These are phyloP conservation scores for Eleusine coracana DNA, from an alignment of 176 grass and related monocot genomes.

Conservation along the genomic window DNA sequence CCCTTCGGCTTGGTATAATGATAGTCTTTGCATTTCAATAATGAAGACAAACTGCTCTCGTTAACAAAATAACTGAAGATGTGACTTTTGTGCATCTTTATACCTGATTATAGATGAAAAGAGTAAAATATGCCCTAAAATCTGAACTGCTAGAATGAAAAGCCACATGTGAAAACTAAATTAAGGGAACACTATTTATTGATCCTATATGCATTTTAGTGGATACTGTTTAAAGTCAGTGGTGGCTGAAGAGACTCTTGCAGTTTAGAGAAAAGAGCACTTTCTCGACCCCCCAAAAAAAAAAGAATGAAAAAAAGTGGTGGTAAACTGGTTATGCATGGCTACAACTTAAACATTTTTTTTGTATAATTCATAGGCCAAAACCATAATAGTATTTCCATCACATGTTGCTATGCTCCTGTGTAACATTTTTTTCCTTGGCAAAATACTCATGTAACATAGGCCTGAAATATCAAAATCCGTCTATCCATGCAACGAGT, in stretches of 20 bases:
- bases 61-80: not conserved
- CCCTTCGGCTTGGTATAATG: slow-evolving; percentile 4
- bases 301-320: not conserved
- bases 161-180: not conserved
- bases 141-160: not conserved
- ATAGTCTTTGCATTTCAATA: not conserved
- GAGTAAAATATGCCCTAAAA: not conserved
- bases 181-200: not conserved
- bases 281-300: no score
- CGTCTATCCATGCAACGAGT: slow-evolving; percentile 2
- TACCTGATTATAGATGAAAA: not conserved
- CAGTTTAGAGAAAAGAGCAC: not conserved
- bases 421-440: no score
- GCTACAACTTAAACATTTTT: not conserved
- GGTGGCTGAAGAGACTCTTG: not conserved
- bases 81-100: slow-evolving; percentile 22
- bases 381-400: not conserved
- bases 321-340: not conserved
- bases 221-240: slow-evolving; percentile 5
- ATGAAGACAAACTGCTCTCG: slow-evolving; percentile 17
- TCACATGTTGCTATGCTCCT: not conserved
- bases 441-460: no score
- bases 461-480: slow-evolving; percentile 9
- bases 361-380: not conserved
- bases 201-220: not conserved